These are phyloP conservation scores for Cnidoscolus chayamansa DNA, from an alignment of 441 rosid genomes.

Conservation along the genomic window DNA sequence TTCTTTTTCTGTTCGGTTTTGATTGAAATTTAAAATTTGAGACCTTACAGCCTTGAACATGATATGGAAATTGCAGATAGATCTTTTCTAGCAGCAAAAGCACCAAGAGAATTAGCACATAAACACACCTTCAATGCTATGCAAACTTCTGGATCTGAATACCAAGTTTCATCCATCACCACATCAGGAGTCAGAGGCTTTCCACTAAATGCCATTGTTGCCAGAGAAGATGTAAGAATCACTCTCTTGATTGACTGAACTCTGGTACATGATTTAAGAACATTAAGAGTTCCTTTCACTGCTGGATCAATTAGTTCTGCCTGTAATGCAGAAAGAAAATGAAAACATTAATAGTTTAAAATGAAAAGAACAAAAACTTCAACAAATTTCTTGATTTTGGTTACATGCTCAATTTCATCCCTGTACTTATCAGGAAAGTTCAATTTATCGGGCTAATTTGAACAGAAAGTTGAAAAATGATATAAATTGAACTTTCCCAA, in stretches of 20 bases:
- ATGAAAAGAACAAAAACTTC: not conserved
- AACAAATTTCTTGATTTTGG: no score
- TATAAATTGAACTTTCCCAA: no score
- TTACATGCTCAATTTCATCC: no score
- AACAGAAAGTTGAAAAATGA: no score
- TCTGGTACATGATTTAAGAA: slow-evolving; percentile 51
- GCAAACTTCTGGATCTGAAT: slow-evolving; percentile 34
- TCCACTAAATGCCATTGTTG: slow-evolving; percentile 35
- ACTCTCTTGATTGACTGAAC: slow-evolving; percentile 44
- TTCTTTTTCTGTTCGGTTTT: no score
- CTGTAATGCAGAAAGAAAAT: slow-evolving; percentile 21
- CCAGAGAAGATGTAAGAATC: slow-evolving; percentile 62
- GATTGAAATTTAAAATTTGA: no score
- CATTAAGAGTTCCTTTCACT: slow-evolving; percentile 59
- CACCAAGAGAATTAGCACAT: not conserved
- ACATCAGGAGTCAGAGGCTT: slow-evolving; percentile 40
- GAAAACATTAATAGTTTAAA: not conserved
- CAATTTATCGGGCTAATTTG: no score
- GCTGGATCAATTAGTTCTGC: slow-evolving; percentile 52
- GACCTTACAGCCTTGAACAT: no score
- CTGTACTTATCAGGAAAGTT: no score
- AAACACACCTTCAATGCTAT: slow-evolving; percentile 34
- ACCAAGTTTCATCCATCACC: slow-evolving; percentile 36
- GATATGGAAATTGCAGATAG: no score
- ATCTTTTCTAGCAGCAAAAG: no score